phyloP scores from a whole-genome alignment of 306 rosid genomes.

The Quercus gilva region DNA sequence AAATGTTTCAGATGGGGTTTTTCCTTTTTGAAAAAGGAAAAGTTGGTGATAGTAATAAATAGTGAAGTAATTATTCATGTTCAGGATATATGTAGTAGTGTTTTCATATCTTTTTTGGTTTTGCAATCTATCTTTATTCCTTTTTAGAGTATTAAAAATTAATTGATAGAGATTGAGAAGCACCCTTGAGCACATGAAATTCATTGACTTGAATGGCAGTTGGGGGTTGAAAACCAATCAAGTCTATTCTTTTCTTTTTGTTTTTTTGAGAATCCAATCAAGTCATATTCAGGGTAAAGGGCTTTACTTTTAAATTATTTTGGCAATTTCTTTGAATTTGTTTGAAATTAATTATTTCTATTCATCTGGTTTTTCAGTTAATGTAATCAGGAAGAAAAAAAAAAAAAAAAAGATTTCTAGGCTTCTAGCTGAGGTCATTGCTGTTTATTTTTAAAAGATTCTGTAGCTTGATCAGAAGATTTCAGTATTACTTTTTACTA shows the following conservation, averaged over 20 bases:
- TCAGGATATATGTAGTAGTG: not conserved
- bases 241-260: not conserved
- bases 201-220: not conserved
- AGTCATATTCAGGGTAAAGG: not conserved
- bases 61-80: not conserved
- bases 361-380: not conserved
- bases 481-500: not conserved
- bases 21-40: not conserved
- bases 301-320: not conserved
- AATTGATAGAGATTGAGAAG: not conserved
- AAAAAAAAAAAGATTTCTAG: not conserved
- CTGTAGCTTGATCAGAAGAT: not conserved
- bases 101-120: not conserved
- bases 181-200: conserved; percentile 5
- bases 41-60: not conserved
- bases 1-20: not conserved
- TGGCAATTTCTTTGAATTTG: not conserved
- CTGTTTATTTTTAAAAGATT: not conserved
- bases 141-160: not conserved
- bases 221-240: not conserved
- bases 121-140: not conserved
- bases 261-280: not conserved
- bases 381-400: not conserved
- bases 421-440: not conserved
- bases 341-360: not conserved